Conservation (phyloP, 106 monocot species). For the Iris macrosiphon region DNA sequence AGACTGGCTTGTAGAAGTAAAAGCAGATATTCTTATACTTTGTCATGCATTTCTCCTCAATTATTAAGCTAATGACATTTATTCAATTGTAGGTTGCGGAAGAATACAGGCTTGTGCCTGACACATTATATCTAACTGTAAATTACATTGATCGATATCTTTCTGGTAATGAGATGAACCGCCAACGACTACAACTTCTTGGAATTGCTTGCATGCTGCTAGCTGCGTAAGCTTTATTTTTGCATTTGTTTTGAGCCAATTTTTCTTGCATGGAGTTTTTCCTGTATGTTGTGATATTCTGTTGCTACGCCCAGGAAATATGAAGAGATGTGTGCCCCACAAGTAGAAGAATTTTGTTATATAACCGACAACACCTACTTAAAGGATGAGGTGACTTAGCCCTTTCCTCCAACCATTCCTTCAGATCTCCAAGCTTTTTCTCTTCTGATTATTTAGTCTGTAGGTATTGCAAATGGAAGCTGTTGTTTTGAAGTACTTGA, state of each 20-base stretch:
- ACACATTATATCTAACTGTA: slow-evolving; percentile 66
- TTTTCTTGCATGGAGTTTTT: not conserved
- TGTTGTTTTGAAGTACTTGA: slow-evolving; percentile 62
- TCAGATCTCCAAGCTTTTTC: not conserved
- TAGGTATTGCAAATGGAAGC: slow-evolving; percentile 94
- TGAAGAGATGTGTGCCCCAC: slow-evolving; percentile 87
- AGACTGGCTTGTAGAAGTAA: slow-evolving; percentile 69
- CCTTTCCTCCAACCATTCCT: not conserved
- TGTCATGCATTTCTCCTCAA: not conserved
- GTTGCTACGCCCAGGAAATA: slow-evolving; percentile 49
- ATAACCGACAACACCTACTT: slow-evolving; percentile 84
- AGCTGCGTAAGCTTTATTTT: slow-evolving; percentile 51
- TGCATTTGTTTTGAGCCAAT: not conserved
- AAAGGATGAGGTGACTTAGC: slow-evolving; percentile 58
- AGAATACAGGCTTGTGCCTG: slow-evolving; percentile 79
- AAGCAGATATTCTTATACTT: not conserved
- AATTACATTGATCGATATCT: slow-evolving; percentile 89
- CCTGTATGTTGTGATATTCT: not conserved
- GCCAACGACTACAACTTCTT: slow-evolving; percentile 62
- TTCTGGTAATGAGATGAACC: slow-evolving; percentile 71
- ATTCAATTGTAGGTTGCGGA: slow-evolving; percentile 52
- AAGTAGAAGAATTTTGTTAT: slow-evolving; percentile 92
- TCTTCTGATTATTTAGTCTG: not conserved
- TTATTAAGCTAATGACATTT: not conserved
- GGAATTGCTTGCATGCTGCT: slow-evolving; percentile 86